These are phyloP conservation scores for Populus euphratica DNA, from an alignment of 345 rosid species.

Conservation along the genomic window DNA sequence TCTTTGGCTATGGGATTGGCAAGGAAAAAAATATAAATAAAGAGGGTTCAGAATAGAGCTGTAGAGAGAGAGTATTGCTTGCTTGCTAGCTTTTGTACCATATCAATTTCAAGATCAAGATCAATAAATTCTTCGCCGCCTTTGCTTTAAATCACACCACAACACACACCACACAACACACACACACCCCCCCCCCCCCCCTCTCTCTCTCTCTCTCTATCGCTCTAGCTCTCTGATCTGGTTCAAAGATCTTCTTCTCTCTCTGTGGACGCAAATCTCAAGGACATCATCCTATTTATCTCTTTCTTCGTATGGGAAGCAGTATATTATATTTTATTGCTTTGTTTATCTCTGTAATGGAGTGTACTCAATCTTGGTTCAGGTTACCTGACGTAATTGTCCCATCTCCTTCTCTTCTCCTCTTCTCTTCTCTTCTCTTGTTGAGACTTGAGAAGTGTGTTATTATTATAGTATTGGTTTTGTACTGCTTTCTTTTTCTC, in stretches of 20 bases:
- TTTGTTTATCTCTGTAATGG: neutral
- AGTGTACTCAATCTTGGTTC: neutral
- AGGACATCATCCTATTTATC: slow-evolving; percentile 9
- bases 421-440: neutral
- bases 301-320: neutral
- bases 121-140: slow-evolving; percentile 68
- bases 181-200: neutral
- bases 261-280: slow-evolving; percentile 46
- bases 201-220: slow-evolving; percentile 18
- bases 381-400: neutral
- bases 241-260: too few species aligned
- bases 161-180: too few species aligned
- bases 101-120: slow-evolving; percentile 5
- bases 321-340: neutral
- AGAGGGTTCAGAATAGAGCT: neutral
- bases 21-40: neutral
- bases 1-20: neutral
- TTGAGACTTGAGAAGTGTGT: neutral
- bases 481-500: too few species aligned
- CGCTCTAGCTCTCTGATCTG: slow-evolving; percentile 13
- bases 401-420: neutral
- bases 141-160: slow-evolving; percentile 49
- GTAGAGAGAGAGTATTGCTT: neutral
- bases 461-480: neutral
- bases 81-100: neutral